Evolutionary conservation across 2,329 filamentous ascomycete genomes (phyloP), one percentile per base, ranked within the genome.

Genomic region (Fulvia fulva): DNA sequence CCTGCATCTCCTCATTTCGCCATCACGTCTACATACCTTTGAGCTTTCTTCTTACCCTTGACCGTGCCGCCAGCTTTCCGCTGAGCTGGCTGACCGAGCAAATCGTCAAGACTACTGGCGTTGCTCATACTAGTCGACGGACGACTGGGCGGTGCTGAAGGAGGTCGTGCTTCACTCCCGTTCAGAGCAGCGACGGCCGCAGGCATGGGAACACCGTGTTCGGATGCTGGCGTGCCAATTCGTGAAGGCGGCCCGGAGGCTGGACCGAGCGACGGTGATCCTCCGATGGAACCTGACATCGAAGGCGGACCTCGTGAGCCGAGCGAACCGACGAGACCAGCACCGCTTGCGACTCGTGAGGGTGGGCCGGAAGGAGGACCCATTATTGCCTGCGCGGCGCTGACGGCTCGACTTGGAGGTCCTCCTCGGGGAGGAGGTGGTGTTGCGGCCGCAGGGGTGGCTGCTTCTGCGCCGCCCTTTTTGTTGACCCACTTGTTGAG

Each of bases 401-500:
- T 87, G 7, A 81, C 78, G 54, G 82, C 77, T 64, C 81, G 71
- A 58, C 76, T 77, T 61, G 76, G 80, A 56, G 78, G 76, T 5
- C 79, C 82, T 5, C 79, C 82, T 65, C 82, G 86, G 0, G 92
- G 92, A 1, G 94, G 92, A 1, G 93, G 89, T 0, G 91, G 86
- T 1, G 86, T 86, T 49, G 78, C 76, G 25, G 78, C 71, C n/a
- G 77, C 75, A 23, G 80, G 72, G 28, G 82, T 82, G 2, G 83
- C 78, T 25, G 81, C 78, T 8, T 88, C 87, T 7, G 84, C 82
- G 14, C 78, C 78, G 12, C 87, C 87, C 72, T 96, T 97, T 80
- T 97, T 97, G 79, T 99, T 97, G 72, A 99, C 82, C 95, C 95
- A 99, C 72, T 94, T 91, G 79, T 96, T 95, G 53, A 96, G 83